Evolutionary conservation across 108 stramenopile species (phyloP), one percentile per base, ranked within the genome.

Genomic region (Discostella stelligeroides): DNA sequence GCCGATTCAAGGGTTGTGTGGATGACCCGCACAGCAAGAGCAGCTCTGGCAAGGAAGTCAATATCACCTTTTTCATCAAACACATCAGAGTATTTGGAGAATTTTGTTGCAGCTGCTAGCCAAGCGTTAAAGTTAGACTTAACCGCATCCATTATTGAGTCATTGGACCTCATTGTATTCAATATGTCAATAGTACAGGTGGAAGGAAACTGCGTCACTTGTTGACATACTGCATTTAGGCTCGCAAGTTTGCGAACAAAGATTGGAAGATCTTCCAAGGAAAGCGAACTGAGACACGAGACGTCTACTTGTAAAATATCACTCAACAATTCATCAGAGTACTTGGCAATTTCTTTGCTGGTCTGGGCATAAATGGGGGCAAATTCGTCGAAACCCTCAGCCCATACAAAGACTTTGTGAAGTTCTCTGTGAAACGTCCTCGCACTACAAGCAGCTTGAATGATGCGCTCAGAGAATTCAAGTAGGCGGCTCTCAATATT

Each of bases 391-490:
- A 75, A 75, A 12, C 49, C 60, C 13, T 28, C n/a, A 0, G 66
- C 53, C 74, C 74, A 75, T 29, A 75, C 21, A 20, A 25, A 20
- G 3, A 68, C 1, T 50, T 75, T 75, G 15, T 62, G 24, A 29
- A 66, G 15, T 12, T 75, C 49, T 15, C 13, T 39, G 27, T 67
- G 41, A 41, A 63, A 62, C 9, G 60, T 21, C 29, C 38, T 34
- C 15, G 40, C 17, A 24, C 50, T 45, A 9, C 18, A 45, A 0
- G 54, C 66, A 41, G 73, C 34, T 20, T 45, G 30, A 8, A 82
- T 29, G 51, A 82, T 72, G n/a, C 70, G 47, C n/a, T 68, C 53
- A 38, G 76, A 40, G 30, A 65, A 40, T n/a, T 65, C 51, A 24
- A 37, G 5, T 27, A 75, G 51, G 11, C 60, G 37, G 10, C 24